Conservation (phyloP, 495 filamentous ascomycete species). For the Tuber aestivum region DNA sequence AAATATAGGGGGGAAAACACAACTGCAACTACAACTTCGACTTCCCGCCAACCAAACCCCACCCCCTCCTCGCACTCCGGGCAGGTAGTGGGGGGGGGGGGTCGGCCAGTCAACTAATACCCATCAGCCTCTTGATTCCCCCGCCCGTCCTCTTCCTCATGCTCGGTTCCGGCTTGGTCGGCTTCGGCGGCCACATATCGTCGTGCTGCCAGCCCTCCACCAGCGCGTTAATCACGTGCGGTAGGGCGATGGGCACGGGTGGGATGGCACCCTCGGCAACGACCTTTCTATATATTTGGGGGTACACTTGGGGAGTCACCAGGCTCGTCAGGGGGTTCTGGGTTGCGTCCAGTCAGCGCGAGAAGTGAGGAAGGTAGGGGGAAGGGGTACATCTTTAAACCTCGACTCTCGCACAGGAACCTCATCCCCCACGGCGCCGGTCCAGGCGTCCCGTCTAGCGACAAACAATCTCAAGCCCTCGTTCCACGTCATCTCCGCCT, state of each 20-base stretch:
- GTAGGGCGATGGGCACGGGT: slow-evolving; percentile 77
- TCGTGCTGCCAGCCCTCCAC: slow-evolving; percentile 91
- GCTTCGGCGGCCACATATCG: slow-evolving; percentile 85
- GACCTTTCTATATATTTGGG: slow-evolving; percentile 81
- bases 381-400: slow-evolving; percentile 30
- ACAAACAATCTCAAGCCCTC: slow-evolving; percentile 69
- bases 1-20: not conserved
- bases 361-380: not conserved
- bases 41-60: not conserved
- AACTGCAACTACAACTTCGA: slow-evolving; percentile 2
- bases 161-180: slow-evolving; percentile 43
- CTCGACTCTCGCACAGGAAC: slow-evolving; percentile 37
- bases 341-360: not conserved
- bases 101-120: not conserved
- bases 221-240: slow-evolving; percentile 70
- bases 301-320: slow-evolving; percentile 66
- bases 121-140: slow-evolving; percentile 42
- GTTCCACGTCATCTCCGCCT: slow-evolving; percentile 80
- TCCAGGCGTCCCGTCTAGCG: slow-evolving; percentile 75
- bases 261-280: slow-evolving; percentile 71
- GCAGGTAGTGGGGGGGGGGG: not conserved
- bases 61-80: not conserved
- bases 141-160: slow-evolving; percentile 40
- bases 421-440: slow-evolving; percentile 56
- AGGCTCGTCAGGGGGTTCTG: slow-evolving; percentile 65